Base-by-base conservation (phyloP, 441 rosid species). In the Erodium moschatum region DNA sequence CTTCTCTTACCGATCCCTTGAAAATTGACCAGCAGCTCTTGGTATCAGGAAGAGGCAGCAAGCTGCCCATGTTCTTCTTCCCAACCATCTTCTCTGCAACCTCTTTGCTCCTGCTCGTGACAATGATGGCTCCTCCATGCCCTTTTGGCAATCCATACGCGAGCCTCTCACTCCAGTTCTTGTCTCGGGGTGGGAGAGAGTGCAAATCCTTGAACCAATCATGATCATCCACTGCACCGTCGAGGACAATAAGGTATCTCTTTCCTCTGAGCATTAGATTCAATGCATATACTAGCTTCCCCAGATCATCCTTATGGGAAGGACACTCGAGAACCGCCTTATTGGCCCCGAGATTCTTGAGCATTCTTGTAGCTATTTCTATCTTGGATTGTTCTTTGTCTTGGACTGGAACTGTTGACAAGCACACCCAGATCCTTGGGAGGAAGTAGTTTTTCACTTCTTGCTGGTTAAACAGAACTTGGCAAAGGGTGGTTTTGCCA, bases 201-300 rank as follows among this genome's bases (percentile, higher is more conserved):
- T 63, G 60, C 20, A 84, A 70, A 3, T 16, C 33, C 13, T 72
- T 16, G 31, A 69, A 11, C 85, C 82, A 86, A 0, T 44, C 19
- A 13, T 74, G 81, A 0, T 24, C 4, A 1, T 80, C 72, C 1
- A 70, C 66, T 4, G 73, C 80, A 67, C 82, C 81, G 40, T 87
- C 88, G 1, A 87, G 52, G 56, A 85, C 84, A n/a, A 85, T 78
- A 44, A 85, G 74, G 71, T 81, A 84, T 73, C 75, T 85, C 71
- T 84, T 79, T 6, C 85, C 81, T 75, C 70, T 58, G 60, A 85
- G 72, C 48, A 78, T 67, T 68, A 68, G 67, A 68, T 76, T 75
- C 60, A 80, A 78, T 10, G 75, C 79, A 24, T 70, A 67, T 5
- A 81, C 70, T 5, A 83, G 67, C 58, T 61, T 77, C 58, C 67